Evolutionary conservation across 495 filamentous ascomycete genomes (phyloP).

Genomic region (Amphirosellinia nigrospora): DNA sequence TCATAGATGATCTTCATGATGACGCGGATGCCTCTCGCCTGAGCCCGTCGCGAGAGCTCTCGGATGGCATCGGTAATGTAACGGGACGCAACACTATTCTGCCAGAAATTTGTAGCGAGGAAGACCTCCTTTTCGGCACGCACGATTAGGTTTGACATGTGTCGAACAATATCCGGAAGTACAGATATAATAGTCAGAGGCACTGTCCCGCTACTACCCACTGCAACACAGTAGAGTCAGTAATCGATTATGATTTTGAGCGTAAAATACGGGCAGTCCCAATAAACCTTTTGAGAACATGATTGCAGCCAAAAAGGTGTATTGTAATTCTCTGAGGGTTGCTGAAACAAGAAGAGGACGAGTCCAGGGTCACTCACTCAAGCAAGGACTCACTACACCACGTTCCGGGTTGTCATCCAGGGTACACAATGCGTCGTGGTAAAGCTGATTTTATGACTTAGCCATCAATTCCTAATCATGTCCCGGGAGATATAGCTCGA

Average conservation of each 20-base stretch:
- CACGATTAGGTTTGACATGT: constrained; percentile 77
- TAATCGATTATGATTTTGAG: background rate
- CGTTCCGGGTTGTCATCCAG: constrained; percentile 61
- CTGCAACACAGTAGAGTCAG: background rate
- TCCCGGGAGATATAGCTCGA: no score
- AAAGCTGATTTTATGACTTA: constrained; percentile 53
- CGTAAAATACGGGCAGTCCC: background rate
- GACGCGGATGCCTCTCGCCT: constrained; percentile 60
- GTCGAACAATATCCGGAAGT: constrained; percentile 71
- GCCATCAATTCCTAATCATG: background rate
- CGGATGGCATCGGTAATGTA: constrained; percentile 70
- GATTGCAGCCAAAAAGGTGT: no score
- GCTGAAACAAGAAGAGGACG: background rate
- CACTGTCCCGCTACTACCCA: constrained; percentile 69
- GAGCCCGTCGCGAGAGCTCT: constrained; percentile 70
- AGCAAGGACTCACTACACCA: constrained; percentile 68
- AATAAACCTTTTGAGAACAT: background rate
- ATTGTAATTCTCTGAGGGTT: background rate
- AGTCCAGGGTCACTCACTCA: constrained; percentile 42
- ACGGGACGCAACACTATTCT: constrained; percentile 67
- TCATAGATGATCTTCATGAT: constrained; percentile 81
- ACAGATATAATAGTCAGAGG: constrained; percentile 73
- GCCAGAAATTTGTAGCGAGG: constrained; percentile 78
- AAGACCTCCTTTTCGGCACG: constrained; percentile 73
- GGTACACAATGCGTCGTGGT: constrained; percentile 67